Conservation (phyloP, 352 stramenopile genomes). For the Globisporangium recalcitrans region DNA sequence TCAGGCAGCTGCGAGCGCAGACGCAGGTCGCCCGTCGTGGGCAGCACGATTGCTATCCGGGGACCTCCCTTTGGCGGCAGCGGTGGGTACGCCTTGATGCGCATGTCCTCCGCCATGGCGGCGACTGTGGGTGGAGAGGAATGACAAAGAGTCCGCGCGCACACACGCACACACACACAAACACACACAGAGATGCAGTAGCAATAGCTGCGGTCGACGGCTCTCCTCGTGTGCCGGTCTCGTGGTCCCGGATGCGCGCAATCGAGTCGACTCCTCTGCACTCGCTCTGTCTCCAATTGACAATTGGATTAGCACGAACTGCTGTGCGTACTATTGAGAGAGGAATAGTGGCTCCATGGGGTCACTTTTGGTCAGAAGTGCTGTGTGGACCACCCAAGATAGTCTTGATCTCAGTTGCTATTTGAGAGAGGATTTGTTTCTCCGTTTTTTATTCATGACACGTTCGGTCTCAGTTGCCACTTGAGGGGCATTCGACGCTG, state of each 20-base stretch:
- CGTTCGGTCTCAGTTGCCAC: neutral
- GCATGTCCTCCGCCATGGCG: conserved; percentile 38
- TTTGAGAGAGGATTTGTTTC: neutral
- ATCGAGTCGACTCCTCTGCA: neutral
- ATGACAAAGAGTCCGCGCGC: neutral
- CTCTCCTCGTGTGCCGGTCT: neutral
- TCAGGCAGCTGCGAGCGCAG: conserved; percentile 43
- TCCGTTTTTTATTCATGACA: neutral
- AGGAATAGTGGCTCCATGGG: neutral
- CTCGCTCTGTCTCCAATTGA: neutral
- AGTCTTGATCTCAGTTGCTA: neutral
- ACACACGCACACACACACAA: neutral
- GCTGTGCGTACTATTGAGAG: neutral
- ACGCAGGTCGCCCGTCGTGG: conserved; percentile 46
- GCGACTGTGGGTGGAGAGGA: neutral
- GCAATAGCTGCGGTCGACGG: neutral
- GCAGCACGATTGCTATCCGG: conserved; percentile 43
- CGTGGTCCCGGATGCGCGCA: neutral
- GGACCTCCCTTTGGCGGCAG: conserved; percentile 34
- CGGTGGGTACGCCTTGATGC: conserved; percentile 56
- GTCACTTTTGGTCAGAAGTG: neutral
- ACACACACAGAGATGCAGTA: neutral
- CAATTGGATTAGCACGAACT: conserved; percentile 3
- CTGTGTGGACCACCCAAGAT: neutral
- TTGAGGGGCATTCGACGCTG: neutral